Evolutionary conservation across 192 early-diverging fungal species (phyloP).

Genomic region (Coemansia sp.): DNA sequence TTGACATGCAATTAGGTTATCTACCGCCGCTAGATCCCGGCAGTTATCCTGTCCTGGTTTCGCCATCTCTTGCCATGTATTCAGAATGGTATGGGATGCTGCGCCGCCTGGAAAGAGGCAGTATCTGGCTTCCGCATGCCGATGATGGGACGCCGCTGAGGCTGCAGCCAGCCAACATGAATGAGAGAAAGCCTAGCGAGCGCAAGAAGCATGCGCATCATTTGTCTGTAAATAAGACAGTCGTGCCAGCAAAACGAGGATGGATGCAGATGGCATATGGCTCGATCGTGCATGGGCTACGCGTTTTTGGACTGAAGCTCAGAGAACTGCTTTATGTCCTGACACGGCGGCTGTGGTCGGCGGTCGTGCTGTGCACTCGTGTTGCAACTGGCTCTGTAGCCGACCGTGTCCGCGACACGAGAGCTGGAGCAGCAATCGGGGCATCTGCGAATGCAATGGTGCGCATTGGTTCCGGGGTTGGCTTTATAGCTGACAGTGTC

Average conservation of each 20-base stretch:
- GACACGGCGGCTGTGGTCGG: constrained; percentile 7
- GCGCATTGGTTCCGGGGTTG: not conserved
- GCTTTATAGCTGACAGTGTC: not conserved
- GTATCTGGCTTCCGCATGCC: constrained; percentile 36
- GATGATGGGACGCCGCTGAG: constrained; percentile 47
- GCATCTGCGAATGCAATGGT: not conserved
- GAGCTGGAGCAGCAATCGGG: not conserved
- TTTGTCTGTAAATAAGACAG: not conserved
- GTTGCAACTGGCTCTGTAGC: not conserved
- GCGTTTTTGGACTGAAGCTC: not conserved
- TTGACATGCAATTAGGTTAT: constrained; percentile 43
- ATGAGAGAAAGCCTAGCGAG: too few relatives aligned
- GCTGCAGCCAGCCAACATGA: constrained; percentile 7
- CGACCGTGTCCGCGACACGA: not conserved
- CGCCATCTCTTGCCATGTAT: not conserved
- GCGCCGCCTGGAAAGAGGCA: constrained; percentile 25
- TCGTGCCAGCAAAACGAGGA: too few relatives aligned
- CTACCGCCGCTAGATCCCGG: not conserved
- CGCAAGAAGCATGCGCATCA: not conserved
- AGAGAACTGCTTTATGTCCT: not conserved
- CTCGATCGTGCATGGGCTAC: not conserved
- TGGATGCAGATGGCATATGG: not conserved
- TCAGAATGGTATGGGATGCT: constrained; percentile 54
- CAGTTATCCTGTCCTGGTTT: constrained; percentile 4
- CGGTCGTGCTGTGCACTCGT: not conserved